A percentile compares a stretch with the other conserved stretches of the same genome.
These are phyloP conservation scores for Agastache rugosa DNA, from an alignment of 257 asterid genomes.

Conservation along the genomic window DNA sequence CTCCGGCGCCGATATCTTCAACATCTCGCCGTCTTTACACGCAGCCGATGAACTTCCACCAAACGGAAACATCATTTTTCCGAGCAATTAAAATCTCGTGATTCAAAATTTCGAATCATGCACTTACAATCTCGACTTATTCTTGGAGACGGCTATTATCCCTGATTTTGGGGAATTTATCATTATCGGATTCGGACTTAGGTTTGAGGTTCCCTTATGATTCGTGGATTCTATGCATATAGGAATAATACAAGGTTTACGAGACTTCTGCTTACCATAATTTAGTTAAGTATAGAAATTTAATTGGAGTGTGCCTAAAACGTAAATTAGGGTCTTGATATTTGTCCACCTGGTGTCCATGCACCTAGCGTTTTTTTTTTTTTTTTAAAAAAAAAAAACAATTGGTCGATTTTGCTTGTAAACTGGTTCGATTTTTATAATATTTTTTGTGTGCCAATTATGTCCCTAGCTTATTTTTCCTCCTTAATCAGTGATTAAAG, in stretches of 20 bases:
- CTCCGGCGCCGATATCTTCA: slow-evolving; percentile 60
- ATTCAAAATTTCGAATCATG: slow-evolving; percentile 38
- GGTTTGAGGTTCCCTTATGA: slow-evolving; percentile 33
- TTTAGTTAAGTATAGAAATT: slow-evolving; percentile 11
- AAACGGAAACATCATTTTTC: slow-evolving; percentile 69
- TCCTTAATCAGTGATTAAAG: too few relatives aligned
- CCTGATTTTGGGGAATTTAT: slow-evolving; percentile 1
- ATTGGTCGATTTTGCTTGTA: too few relatives aligned
- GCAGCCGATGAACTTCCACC: slow-evolving; percentile 63
- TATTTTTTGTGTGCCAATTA: too few relatives aligned
- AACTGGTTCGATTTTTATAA: too few relatives aligned
- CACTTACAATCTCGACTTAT: slow-evolving; percentile 27
- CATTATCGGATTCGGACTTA: not conserved
- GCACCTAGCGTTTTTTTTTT: too few relatives aligned
- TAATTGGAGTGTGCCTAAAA: too few relatives aligned
- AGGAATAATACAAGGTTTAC: slow-evolving; percentile 4
- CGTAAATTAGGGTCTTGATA: too few relatives aligned
- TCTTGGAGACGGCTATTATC: slow-evolving; percentile 34
- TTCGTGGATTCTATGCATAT: slow-evolving; percentile 25
- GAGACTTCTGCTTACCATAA: slow-evolving; percentile 21
- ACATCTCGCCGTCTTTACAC: slow-evolving; percentile 59
- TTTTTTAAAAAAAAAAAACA: too few relatives aligned
- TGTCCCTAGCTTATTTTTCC: too few relatives aligned
- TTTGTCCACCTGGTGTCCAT: too few relatives aligned
- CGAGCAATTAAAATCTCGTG: slow-evolving; percentile 35